Base-by-base conservation (phyloP, 345 rosid genomes). In the Adansonia digitata region DNA sequence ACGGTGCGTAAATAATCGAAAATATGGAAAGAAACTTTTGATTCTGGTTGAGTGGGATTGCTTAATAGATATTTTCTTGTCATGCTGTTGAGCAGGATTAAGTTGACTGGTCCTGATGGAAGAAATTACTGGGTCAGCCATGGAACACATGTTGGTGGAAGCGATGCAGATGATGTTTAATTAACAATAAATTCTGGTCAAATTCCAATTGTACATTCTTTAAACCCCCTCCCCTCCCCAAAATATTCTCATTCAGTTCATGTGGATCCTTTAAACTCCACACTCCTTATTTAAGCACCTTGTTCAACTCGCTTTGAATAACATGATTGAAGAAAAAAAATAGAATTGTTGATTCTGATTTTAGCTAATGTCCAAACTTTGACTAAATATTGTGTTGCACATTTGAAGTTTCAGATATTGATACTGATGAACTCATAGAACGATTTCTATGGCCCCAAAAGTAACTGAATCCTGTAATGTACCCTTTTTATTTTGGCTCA, bases 31-130 rank as follows among this genome's bases (percentile, higher is more conserved):
- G 40, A 75, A 35, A 62, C 71, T 53, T 65, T 34, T 7, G 40
- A n/a, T 71, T 77, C 26, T 51, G 49, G 62, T 35, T 67, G 68
- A 74, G 61, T 22, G 12, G 2, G 31, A 69, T 65, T 27, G 65
- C 27, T 80, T 72, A 15, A 39, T 1, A 10, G 27, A 35, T 20
- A 60, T 62, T 77, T 22, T 11, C 45, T 40, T 11, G 68, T 79
- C 77, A 70, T 77, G 70, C 24, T 86, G 78, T 73, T 73, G 82
- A 76, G 81, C 94, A 96, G 99, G 89, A 87, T 81, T 81, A 92
- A 93, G 90, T 80, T 96, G 71, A 84, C 85, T 10, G 97, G 97
- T 85, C 97, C 97, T 7, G 99, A 90, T 73, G 97, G 98, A 75
- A 90, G 88, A 85, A 77, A 81, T 85, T 93, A 90, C 77, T 90